Evolutionary conservation across 495 filamentous ascomycete genomes (phyloP).

Genomic region (Lepraria neglecta): DNA sequence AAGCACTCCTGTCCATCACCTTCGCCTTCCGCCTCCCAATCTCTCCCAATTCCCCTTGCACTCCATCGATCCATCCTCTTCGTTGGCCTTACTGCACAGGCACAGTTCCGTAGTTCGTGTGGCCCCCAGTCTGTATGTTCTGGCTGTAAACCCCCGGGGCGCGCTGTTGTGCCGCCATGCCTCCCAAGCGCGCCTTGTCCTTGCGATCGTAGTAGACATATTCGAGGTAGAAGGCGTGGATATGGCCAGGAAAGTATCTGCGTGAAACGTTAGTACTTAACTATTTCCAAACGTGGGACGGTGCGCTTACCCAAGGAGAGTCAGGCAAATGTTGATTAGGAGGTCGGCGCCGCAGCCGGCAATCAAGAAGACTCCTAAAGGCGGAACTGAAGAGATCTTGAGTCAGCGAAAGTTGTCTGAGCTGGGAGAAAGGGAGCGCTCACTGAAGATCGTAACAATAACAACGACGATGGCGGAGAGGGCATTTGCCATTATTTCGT

Average conservation of each 20-base stretch:
- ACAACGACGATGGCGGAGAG: constrained; percentile 42
- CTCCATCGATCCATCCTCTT: neutral
- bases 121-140: constrained; percentile 66
- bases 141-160: constrained; percentile 78
- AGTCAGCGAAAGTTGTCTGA: neutral
- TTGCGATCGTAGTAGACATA: constrained; percentile 74
- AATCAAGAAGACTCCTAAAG: constrained; percentile 57
- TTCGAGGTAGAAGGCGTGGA: constrained; percentile 89
- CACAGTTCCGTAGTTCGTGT: constrained; percentile 34
- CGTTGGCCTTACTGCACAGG: neutral
- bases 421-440: constrained; percentile 24
- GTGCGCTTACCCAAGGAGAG: constrained; percentile 47
- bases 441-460: constrained; percentile 55
- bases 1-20: neutral
- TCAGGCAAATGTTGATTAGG: constrained; percentile 58
- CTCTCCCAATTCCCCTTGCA: neutral
- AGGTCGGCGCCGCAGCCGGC: constrained; percentile 59
- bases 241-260: constrained; percentile 71
- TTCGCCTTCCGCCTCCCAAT: no score
- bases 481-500: constrained; percentile 27
- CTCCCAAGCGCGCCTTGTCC: constrained; percentile 40
- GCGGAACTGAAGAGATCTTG: constrained; percentile 41
- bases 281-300: neutral
- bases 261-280: neutral
- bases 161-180: constrained; percentile 39